Percentiles rank a stretch among this genome's conserved stretches.
Evolutionary conservation across 176 grass and related monocot species (phyloP).

Genomic region (Triticum monococcum): DNA sequence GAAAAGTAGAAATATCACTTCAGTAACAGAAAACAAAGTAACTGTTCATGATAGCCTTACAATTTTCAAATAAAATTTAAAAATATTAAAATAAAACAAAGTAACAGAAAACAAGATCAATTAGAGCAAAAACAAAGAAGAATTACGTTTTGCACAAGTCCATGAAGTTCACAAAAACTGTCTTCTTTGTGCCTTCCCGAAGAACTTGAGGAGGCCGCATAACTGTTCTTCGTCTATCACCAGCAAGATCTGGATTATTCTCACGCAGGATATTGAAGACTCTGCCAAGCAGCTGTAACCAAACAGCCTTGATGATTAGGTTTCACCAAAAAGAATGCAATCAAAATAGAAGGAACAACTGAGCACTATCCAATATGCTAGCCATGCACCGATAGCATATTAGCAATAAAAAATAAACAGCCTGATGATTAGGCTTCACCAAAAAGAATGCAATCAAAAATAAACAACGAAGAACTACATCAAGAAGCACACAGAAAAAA

Average conservation of each 20-base stretch:
- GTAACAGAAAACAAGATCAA: background rate
- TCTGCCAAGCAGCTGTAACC: constrained; percentile 73
- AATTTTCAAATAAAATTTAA: background rate
- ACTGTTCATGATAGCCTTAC: background rate
- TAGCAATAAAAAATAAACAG: too few relatives aligned
- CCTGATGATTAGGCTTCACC: too few relatives aligned
- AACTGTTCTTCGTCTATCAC: constrained; percentile 92
- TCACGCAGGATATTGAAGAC: constrained; percentile 97
- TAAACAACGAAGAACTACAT: background rate
- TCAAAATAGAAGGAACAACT: background rate
- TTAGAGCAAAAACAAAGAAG: background rate
- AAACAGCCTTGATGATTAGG: constrained; percentile 22
- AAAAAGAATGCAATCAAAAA: background rate
- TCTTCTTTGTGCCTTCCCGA: constrained; percentile 98
- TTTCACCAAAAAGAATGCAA: constrained; percentile 24
- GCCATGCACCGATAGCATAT: background rate
- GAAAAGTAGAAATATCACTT: constrained; percentile 19
- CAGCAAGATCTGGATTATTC: constrained; percentile 99
- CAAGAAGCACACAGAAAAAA: background rate
- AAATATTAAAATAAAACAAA: background rate
- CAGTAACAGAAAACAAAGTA: background rate
- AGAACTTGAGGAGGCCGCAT: constrained; percentile 99
- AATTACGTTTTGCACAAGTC: constrained; percentile 89
- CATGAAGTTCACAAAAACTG: constrained; percentile 99
- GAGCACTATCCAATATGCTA: background rate